Percentiles rank a stretch among this genome's conserved stretches.
These are phyloP conservation scores for Plasmodium gallinaceum DNA, from an alignment of 169 alveolate genomes.

Conservation along the genomic window DNA sequence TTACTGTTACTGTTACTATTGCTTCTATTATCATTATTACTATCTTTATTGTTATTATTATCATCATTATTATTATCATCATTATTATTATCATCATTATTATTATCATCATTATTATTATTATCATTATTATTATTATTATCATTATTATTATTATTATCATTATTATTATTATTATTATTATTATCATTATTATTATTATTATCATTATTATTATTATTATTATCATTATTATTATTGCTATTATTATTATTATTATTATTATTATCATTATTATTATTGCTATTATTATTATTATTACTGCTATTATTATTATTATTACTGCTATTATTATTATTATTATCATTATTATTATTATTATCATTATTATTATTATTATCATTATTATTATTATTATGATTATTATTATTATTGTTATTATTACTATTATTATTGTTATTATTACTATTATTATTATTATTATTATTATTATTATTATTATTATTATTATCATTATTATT, in stretches of 20 bases:
- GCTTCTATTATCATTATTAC: not conserved
- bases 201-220: not conserved
- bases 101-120: slow-evolving; percentile 5
- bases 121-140: not conserved
- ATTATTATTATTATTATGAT: no score
- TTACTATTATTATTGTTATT: slow-evolving; percentile 6
- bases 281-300: not conserved
- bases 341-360: not conserved
- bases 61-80: not conserved
- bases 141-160: not conserved
- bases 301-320: not conserved
- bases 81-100: slow-evolving; percentile 1
- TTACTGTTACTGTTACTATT: not conserved
- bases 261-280: not conserved
- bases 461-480: slow-evolving; percentile 1
- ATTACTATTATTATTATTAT: not conserved
- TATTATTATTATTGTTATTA: not conserved
- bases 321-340: not conserved
- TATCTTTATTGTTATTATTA: not conserved
- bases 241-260: not conserved
- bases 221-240: not conserved
- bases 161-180: slow-evolving; percentile 10
- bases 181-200: not conserved
- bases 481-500: no score
- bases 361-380: not conserved